A percentile compares a stretch with the other conserved stretches of the same genome.
Conservation (phyloP, 2,329 filamentous ascomycete genomes). For the Ceratocystis eucalypticola region DNA sequence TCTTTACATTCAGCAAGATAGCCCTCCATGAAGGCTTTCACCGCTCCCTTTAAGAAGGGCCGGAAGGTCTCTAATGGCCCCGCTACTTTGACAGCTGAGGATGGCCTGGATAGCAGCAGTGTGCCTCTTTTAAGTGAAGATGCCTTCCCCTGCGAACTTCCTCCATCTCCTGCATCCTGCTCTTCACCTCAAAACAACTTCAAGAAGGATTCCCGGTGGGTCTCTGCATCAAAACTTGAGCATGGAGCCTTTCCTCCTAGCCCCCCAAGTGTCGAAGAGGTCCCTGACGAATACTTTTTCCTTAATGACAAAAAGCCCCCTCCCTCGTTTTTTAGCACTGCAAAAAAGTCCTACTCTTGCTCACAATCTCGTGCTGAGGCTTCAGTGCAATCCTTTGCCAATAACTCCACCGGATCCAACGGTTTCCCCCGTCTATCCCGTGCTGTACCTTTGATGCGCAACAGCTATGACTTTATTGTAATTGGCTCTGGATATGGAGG, state of each 20-base stretch:
- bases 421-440: slow-evolving; percentile 35
- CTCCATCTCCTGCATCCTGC: background rate
- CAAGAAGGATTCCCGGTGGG: slow-evolving; percentile 7
- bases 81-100: background rate
- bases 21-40: slow-evolving; percentile 17
- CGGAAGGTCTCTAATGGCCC: slow-evolving; percentile 9
- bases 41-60: slow-evolving; percentile 18
- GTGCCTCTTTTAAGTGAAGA: slow-evolving; percentile 9
- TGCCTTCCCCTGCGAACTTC: background rate
- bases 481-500: slow-evolving; percentile 59
- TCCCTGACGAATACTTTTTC: slow-evolving; percentile 11
- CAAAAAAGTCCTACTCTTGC: slow-evolving; percentile 15
- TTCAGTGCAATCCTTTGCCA: slow-evolving; percentile 15
- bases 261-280: slow-evolving; percentile 11
- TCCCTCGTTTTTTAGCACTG: slow-evolving; percentile 9
- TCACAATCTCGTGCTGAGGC: slow-evolving; percentile 17
- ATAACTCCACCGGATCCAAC: slow-evolving; percentile 13
- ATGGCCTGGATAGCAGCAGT: slow-evolving; percentile 10
- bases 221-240: background rate
- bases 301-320: slow-evolving; percentile 11
- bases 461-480: slow-evolving; percentile 50
- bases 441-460: slow-evolving; percentile 42
- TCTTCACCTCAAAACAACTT: background rate
- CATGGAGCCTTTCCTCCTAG: background rate
- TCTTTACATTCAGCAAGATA: background rate